Percentiles rank a stretch among this genome's conserved stretches.
Conservation (phyloP, 164 flowering plant genomes). For the Akebia trifoliata region DNA sequence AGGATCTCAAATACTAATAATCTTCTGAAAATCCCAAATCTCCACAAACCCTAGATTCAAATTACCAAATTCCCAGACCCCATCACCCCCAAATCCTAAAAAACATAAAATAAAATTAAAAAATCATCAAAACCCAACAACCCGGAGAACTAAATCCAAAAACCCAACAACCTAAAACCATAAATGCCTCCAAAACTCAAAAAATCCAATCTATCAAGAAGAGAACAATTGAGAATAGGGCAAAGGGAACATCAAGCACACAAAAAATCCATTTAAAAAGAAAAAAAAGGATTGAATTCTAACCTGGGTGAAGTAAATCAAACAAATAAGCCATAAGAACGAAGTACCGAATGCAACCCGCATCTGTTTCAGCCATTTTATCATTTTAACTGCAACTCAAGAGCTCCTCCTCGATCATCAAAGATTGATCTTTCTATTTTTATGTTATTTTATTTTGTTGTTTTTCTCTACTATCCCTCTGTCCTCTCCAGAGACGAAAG, state of each 20-base stretch:
- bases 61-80: not conserved
- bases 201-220: not conserved
- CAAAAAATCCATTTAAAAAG: not conserved
- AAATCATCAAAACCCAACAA: not conserved
- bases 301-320: slow-evolving; percentile 92
- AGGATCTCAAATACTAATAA: too few species aligned
- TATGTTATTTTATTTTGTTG: too few species aligned
- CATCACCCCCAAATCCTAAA: not conserved
- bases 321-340: slow-evolving; percentile 75
- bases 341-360: slow-evolving; percentile 54
- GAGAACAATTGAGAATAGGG: not conserved
- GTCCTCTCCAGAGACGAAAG: not conserved
- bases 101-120: not conserved
- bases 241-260: not conserved
- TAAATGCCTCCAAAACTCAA: not conserved
- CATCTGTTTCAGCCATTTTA: slow-evolving; percentile 49
- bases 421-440: too few species aligned
- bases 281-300: not conserved
- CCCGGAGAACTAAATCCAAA: not conserved
- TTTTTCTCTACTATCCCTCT: not conserved
- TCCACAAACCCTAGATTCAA: not conserved
- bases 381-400: slow-evolving; percentile 31
- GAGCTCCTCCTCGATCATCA: not conserved
- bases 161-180: not conserved
- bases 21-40: not conserved